Percentiles rank a stretch among this genome's conserved stretches.
These are phyloP conservation scores for Anthoceros angustus DNA, from an alignment of 225 moss, liverwort and hornwort species.

Conservation along the genomic window DNA sequence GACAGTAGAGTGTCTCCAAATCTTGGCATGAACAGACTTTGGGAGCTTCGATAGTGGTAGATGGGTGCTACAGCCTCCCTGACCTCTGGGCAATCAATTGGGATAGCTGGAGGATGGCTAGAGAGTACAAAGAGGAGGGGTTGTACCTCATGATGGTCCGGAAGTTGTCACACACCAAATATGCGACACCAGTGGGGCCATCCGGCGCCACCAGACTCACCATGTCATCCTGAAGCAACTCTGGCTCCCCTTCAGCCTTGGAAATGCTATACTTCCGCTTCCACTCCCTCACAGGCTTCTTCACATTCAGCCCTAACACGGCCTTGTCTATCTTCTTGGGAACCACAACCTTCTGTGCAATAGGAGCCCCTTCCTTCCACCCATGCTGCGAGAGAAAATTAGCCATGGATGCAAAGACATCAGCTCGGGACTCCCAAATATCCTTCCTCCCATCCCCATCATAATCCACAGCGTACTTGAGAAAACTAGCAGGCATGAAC, in stretches of 20 bases:
- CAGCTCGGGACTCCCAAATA: constrained; percentile 67
- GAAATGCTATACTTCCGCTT: constrained; percentile 40
- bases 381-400: constrained; percentile 60
- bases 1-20: too few relatives aligned
- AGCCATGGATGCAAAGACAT: constrained; percentile 61
- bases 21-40: too few relatives aligned
- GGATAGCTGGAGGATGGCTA: constrained; percentile 53
- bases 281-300: constrained; percentile 52
- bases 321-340: constrained; percentile 38
- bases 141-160: constrained; percentile 46
- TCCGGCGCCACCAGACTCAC: constrained; percentile 59
- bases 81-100: constrained; percentile 15
- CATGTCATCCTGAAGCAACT: constrained; percentile 33
- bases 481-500: constrained; percentile 71
- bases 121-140: constrained; percentile 28
- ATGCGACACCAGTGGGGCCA: constrained; percentile 36
- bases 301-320: constrained; percentile 20
- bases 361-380: constrained; percentile 49
- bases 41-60: too few relatives aligned
- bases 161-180: constrained; percentile 56
- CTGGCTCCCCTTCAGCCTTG: constrained; percentile 30
- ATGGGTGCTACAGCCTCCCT: too few relatives aligned
- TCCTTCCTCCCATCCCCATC: constrained; percentile 66
- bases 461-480: constrained; percentile 42
- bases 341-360: constrained; percentile 50